Conservation (phyloP, 345 rosid species). For the Pugionium cornutum region DNA sequence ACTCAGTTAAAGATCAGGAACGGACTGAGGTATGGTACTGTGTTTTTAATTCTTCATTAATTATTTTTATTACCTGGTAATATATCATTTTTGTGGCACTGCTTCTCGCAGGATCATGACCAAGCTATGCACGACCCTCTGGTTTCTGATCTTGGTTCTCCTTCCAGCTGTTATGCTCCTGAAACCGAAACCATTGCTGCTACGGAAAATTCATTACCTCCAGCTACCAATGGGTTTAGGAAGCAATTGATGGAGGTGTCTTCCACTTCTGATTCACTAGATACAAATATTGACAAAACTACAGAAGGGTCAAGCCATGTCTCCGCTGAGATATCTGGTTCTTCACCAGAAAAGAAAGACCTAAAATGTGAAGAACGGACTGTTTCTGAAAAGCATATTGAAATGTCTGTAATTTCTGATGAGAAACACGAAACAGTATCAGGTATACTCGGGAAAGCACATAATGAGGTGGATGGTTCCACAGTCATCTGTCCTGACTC, state of each 20-base stretch:
- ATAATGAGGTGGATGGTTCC: slow-evolving; percentile 40
- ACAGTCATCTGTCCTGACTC: slow-evolving; percentile 28
- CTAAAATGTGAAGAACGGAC: slow-evolving; percentile 35
- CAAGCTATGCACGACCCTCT: slow-evolving; percentile 32
- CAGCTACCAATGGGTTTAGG: slow-evolving; percentile 34
- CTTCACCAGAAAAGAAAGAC: slow-evolving; percentile 34
- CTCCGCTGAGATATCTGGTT: slow-evolving; percentile 44
- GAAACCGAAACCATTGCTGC: slow-evolving; percentile 41
- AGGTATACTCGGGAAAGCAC: slow-evolving; percentile 30
- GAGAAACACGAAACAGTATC: slow-evolving; percentile 33
- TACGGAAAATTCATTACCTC: slow-evolving; percentile 32
- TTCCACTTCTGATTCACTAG: slow-evolving; percentile 33
- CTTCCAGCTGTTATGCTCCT: slow-evolving; percentile 38
- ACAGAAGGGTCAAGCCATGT: slow-evolving; percentile 37
- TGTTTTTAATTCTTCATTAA: neutral
- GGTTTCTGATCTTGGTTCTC: slow-evolving; percentile 39
- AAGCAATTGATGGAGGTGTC: slow-evolving; percentile 36
- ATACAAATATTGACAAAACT: slow-evolving; percentile 36
- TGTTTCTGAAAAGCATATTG: slow-evolving; percentile 34
- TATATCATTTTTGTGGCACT: neutral
- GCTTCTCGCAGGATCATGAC: slow-evolving; percentile 24
- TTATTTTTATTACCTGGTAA: slow-evolving; percentile 13
- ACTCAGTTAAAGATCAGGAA: slow-evolving; percentile 59
- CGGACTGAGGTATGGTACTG: slow-evolving; percentile 53
- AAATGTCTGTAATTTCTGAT: slow-evolving; percentile 39